Evolutionary conservation across 1,284 basidiomycete species (phyloP).

Genomic region (Xerocomus nothofagi): DNA sequence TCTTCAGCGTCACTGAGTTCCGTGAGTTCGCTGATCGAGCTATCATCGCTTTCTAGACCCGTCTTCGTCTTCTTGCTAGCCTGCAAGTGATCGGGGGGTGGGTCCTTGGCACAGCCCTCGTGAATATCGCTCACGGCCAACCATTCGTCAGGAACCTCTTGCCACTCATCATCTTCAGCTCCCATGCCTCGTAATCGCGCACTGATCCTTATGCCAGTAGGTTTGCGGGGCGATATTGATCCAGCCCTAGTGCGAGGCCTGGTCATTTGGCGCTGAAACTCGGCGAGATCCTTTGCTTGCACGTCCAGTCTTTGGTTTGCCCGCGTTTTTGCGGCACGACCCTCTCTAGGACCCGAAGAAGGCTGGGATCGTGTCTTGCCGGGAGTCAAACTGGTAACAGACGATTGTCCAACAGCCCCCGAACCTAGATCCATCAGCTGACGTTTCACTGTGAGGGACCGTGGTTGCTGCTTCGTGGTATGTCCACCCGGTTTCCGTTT

Average conservation of each 20-base stretch:
- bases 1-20: conserved; percentile 56
- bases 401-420: conserved; percentile 9
- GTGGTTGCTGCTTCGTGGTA: conserved; percentile 23
- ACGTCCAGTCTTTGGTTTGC: conserved; percentile 66
- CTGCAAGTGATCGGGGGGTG: conserved; percentile 9
- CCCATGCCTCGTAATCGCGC: conserved; percentile 56
- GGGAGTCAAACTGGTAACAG: conserved; percentile 14
- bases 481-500: conserved; percentile 43
- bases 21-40: conserved; percentile 66
- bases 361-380: conserved; percentile 10
- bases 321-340: conserved; percentile 65
- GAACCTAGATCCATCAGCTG: conserved; percentile 17
- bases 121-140: conserved; percentile 38
- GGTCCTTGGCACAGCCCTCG: conserved; percentile 13
- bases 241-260: conserved; percentile 24
- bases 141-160: conserved; percentile 77
- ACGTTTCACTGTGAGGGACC: conserved; percentile 21
- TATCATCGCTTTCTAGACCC: conserved; percentile 56
- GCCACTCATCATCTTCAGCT: conserved; percentile 67
- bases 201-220: conserved; percentile 63
- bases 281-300: conserved; percentile 67
- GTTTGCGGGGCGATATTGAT: conserved; percentile 29
- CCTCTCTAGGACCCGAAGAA: conserved; percentile 38
- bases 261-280: conserved; percentile 52
- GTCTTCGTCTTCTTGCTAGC: conserved; percentile 38